phyloP scores from a whole-genome alignment of 805 yeast genomes.

The Candida ovalis region DNA sequence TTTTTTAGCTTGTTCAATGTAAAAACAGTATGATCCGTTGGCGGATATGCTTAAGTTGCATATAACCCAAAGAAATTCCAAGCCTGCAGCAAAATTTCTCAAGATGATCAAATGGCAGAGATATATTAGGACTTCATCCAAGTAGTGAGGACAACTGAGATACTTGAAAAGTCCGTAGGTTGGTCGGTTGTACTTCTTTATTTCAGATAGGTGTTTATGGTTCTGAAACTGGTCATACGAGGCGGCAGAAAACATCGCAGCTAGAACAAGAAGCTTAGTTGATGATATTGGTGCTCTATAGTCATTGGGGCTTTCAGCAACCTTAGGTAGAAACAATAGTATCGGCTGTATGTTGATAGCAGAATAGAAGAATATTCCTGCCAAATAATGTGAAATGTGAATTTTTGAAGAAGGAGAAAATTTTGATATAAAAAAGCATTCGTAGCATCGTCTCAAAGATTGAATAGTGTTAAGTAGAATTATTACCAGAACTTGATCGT shows the following conservation, averaged over 20 bases:
- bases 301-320: constrained; percentile 2
- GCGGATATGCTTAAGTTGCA: constrained; percentile 56
- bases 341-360: constrained; percentile 38
- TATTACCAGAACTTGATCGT: constrained; percentile 5
- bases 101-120: constrained; percentile 24
- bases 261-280: background rate
- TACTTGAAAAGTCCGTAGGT: constrained; percentile 42
- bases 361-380: constrained; percentile 58
- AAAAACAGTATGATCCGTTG: constrained; percentile 46
- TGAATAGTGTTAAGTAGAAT: constrained; percentile 39
- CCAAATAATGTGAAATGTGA: constrained; percentile 62
- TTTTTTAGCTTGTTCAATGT: constrained; percentile 26
- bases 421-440: constrained; percentile 47
- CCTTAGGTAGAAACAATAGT: constrained; percentile 14
- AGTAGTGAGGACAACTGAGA: constrained; percentile 65
- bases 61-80: constrained; percentile 35
- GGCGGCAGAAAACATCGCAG: constrained; percentile 28
- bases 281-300: background rate
- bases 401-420: constrained; percentile 48
- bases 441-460: constrained; percentile 51
- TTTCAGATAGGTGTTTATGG: constrained; percentile 45
- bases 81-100: constrained; percentile 15
- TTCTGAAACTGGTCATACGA: constrained; percentile 46
- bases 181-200: constrained; percentile 59
- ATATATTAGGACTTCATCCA: constrained; percentile 62